Base-by-base conservation (phyloP, 164 flowering plant species). In the Tinospora cordifolia region DNA sequence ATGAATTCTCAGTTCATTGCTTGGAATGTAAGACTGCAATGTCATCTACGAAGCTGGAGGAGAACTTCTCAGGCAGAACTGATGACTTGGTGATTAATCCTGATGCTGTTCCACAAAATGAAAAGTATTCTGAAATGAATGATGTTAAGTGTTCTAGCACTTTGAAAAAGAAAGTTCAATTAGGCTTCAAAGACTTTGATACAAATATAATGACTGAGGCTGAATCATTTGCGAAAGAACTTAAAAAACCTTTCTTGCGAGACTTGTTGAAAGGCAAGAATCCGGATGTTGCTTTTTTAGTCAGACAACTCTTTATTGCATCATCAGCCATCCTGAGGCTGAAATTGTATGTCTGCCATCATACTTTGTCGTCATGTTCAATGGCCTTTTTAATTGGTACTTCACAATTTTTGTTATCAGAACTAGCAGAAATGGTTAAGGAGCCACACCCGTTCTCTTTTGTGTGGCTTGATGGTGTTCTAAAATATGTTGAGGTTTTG, bases 401-500 rank as follows among this genome's bases (percentile, higher is more conserved):
- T 65, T 84, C 92, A 66, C 73, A 82, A 39, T 68, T 83, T 69
- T 65, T 94, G 75, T 71, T 94, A 71, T 75, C 70, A 39, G 85
- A 86, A 60, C 85, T 90, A 3, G 74, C 83, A n/a, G 75, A 84
- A 46, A 78, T 74, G 75, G 77, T 34, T 69, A 82, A 70, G 63
- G 72, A 74, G 66, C 89, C 85, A 26, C 73, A 77, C 36, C 74
- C 83, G 30, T 84, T 83, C 63, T 76, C 86, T 57, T 84, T 87
- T 78, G 80, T 85, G 71, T 88, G 88, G 83, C 81, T 94, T 68
- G 89, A 89, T 80, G 96, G 97, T 72, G 79, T 79, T 72, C 69
- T 87, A 62, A 90, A 84, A 77, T 91, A 84, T 84, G 78, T 94
- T 60, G 89, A 88, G 79, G 95, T 86, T 72, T 64, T 94, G 46